Evolutionary conservation across 2,329 filamentous ascomycete species (phyloP).

Genomic region (Emmonsia crescens): DNA sequence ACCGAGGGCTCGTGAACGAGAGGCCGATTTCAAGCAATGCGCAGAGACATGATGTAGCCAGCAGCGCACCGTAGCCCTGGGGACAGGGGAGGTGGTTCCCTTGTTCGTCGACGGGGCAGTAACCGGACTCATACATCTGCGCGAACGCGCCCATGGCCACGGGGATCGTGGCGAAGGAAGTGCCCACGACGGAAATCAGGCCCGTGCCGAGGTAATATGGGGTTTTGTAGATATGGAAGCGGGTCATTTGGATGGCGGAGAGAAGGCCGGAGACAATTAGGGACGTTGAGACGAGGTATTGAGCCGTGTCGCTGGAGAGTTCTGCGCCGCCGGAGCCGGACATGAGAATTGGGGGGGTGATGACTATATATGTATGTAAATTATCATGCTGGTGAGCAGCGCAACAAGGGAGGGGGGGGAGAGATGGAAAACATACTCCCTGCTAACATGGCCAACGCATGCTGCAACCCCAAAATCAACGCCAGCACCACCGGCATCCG

Average conservation of each 20-base stretch:
- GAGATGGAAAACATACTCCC: constrained; percentile 25
- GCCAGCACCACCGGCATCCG: constrained; percentile 57
- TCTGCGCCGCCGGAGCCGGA: constrained; percentile 46
- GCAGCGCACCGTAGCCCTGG: constrained; percentile 54
- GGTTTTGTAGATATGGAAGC: constrained; percentile 52
- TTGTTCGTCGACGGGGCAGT: constrained; percentile 46
- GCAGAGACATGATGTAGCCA: constrained; percentile 45
- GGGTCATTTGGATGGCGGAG: constrained; percentile 55
- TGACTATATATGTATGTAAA: constrained; percentile 31
- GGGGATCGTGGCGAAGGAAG: constrained; percentile 56
- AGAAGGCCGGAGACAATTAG: constrained; percentile 58
- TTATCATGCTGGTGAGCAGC: not conserved
- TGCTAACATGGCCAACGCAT: constrained; percentile 56
- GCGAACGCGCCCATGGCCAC: constrained; percentile 51
- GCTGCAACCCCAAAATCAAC: constrained; percentile 57
- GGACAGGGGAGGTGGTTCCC: constrained; percentile 53
- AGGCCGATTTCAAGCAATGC: constrained; percentile 50
- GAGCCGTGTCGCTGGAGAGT: constrained; percentile 42
- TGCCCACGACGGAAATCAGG: constrained; percentile 56
- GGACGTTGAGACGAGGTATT: constrained; percentile 59
- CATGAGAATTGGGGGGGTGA: constrained; percentile 51
- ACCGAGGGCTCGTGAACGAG: constrained; percentile 51
- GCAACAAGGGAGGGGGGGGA: not conserved
- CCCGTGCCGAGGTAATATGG: constrained; percentile 56
- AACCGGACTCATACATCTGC: constrained; percentile 56